Base-by-base conservation (phyloP, 1,139 yeast genomes). In the Saccharomycopsis phalli region DNA sequence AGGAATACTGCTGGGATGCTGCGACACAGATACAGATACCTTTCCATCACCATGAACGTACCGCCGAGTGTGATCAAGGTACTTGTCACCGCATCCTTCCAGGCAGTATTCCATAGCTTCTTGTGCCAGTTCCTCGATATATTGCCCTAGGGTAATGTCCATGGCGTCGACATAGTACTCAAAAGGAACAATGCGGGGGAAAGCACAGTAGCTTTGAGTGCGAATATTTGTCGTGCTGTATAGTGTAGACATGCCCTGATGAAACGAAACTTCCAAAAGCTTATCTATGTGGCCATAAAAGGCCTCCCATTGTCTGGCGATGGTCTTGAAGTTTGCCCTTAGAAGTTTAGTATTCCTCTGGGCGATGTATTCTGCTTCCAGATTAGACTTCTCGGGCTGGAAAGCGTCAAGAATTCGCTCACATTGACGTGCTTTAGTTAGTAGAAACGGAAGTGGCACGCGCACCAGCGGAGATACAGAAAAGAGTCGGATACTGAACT, bases 21-120 rank as follows among this genome's bases (percentile, higher is more conserved):
- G 68, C 52, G 84, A 95, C 17, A 86, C 70, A 22, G 77, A 68
- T 36, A 88, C 78, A 52, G 82, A 94, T 17, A 93, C 69, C 48
- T 83, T 80, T 1, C 94, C 94, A 38, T 71, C 65, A 0, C 94
- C 95, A 60, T 91, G 95, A 18, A 84, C 95, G 61, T 88, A 93
- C 26, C 84, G 78, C 51, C 88, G 69, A 54, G 80, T 82, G 57
- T 93, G 99, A 38, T 82, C 84, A 34, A 75, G 60, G 50, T 81
- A 60, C 1, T 70, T 57, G 19, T 81, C 77, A 0, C 84, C 88
- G 61, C 98, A 93, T 1, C 79, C 82, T 48, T 86, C 95, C 2
- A 37, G 76, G 56, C 99, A 93, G 0, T 66, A 62, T 37, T 69
- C 73, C 23, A 68, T 61, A 0, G 87, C 77, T 16, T 82, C 81